Evolutionary conservation across 2,329 filamentous ascomycete species (phyloP).

Genomic region (Ophiobolus disseminans): DNA sequence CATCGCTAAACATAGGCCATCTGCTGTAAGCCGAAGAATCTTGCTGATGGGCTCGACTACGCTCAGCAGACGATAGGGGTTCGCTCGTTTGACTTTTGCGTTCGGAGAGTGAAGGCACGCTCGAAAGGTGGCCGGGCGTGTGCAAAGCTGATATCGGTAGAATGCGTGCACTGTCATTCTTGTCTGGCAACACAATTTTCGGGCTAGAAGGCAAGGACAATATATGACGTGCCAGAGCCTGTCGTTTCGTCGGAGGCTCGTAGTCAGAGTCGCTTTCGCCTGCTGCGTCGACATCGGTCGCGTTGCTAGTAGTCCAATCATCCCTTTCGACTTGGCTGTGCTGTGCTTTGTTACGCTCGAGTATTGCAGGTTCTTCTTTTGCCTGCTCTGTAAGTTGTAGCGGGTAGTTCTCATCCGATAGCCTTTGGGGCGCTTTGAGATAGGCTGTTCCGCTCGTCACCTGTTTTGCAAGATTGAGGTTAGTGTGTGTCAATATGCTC

Average conservation of each 20-base stretch:
- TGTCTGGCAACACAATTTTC: not conserved
- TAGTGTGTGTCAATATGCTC: too few species aligned
- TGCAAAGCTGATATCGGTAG: not conserved
- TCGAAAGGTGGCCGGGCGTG: too few species aligned
- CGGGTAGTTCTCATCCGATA: constrained; percentile 29
- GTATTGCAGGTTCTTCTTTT: not conserved
- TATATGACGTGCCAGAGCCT: constrained; percentile 1
- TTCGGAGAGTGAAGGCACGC: too few species aligned
- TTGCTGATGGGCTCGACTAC: not conserved
- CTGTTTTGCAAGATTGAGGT: too few species aligned
- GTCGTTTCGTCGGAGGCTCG: constrained; percentile 9
- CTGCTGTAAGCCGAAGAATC: not conserved
- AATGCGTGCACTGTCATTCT: not conserved
- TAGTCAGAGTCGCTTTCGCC: constrained; percentile 9
- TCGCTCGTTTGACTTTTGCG: too few species aligned
- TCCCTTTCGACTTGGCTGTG: not conserved
- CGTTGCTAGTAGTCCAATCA: not conserved
- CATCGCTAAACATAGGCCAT: not conserved
- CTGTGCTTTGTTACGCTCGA: not conserved
- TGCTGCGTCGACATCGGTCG: constrained; percentile 11
- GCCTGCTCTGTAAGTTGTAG: not conserved
- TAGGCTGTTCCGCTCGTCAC: constrained; percentile 25
- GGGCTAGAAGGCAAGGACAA: not conserved
- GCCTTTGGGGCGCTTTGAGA: constrained; percentile 30
- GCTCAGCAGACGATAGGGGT: not conserved